Evolutionary conservation across 1,284 basidiomycete species (phyloP), one percentile per base, ranked within the genome.

Genomic region (Vanrija humicola): DNA sequence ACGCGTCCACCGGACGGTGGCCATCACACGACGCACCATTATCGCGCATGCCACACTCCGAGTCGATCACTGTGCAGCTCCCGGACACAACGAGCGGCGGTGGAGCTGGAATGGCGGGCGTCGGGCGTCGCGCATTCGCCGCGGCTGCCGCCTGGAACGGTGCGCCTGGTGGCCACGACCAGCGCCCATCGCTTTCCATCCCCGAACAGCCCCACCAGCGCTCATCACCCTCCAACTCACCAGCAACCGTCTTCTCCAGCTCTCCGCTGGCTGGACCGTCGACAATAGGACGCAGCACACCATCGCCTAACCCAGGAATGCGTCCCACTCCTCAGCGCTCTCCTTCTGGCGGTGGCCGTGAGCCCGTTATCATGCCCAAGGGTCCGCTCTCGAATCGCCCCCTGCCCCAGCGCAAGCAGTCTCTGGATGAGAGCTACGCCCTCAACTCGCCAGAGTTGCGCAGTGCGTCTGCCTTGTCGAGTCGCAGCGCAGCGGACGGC

Each of bases 81-180:
- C 80, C 84, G 6, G 84, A 90, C 66, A 90, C 88, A 15, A 84
- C 85, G 64, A 82, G 70, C 9, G 89, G 89, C 5, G 89, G 89
- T 2, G 84, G 82, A 59, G 89, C 89, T 6, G 90, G 90, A 0
- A 92, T 92, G 89, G 90, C 90, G 0, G 90, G 90, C 16, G 89
- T 93, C 3, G 90, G 90, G 5, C 78, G 90, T 57, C 79, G 90
- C 59, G 90, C 88, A 0, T 92, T 93, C 61, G 87, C 86, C 2
- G 88, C 89, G 8, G 34, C 34, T 12, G 89, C 83, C 8, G 86
- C 88, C 3, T 76, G 74, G 74, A 67, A 68, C n/a, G 69, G 63
- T 66, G 3, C 55, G 28, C 28, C 28, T 8, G 28, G 28, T 74
- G 21, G 68, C 56, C 5, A 40, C 49, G 5, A 43, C 21, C 34